Evolutionary conservation across 2,329 filamentous ascomycete species (phyloP).

Genomic region (Clarireedia sp.): DNA sequence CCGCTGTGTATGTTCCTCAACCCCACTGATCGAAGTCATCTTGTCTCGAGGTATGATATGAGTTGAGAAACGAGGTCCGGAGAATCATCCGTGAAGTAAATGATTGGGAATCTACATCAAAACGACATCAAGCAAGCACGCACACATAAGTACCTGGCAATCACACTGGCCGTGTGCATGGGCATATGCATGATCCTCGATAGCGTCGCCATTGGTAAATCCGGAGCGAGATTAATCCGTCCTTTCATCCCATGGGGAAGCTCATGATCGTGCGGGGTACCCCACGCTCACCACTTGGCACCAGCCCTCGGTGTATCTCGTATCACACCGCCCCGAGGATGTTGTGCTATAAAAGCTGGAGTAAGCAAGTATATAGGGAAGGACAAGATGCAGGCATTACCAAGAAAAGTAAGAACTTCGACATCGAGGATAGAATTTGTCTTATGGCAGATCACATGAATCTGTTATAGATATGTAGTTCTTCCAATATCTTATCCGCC

Average conservation of each 20-base stretch:
- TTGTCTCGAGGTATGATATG: no score
- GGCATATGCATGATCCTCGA: not conserved
- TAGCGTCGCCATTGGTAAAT: not conserved
- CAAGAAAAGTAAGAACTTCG: no score
- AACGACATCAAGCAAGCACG: not conserved
- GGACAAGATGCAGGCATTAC: no score
- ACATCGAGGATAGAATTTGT: no score
- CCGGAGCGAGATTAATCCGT: not conserved
- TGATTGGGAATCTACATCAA: not conserved
- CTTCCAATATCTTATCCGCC: no score
- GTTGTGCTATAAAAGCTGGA: not conserved
- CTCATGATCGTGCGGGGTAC: not conserved
- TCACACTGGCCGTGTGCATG: not conserved
- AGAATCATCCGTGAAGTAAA: not conserved
- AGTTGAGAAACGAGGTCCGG: no score
- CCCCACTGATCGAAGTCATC: no score
- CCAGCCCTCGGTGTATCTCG: constrained; percentile 6
- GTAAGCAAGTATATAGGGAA: not conserved
- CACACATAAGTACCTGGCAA: not conserved
- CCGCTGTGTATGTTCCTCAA: no score
- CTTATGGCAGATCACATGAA: no score
- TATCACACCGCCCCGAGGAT: not conserved
- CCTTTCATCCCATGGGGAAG: constrained; percentile 5
- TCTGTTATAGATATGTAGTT: no score
- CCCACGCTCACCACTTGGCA: constrained; percentile 1